A percentile compares a stretch with the other conserved stretches of the same genome.
Evolutionary conservation across 352 stramenopile genomes (phyloP).

Genomic region (Globisporangium alternatum): DNA sequence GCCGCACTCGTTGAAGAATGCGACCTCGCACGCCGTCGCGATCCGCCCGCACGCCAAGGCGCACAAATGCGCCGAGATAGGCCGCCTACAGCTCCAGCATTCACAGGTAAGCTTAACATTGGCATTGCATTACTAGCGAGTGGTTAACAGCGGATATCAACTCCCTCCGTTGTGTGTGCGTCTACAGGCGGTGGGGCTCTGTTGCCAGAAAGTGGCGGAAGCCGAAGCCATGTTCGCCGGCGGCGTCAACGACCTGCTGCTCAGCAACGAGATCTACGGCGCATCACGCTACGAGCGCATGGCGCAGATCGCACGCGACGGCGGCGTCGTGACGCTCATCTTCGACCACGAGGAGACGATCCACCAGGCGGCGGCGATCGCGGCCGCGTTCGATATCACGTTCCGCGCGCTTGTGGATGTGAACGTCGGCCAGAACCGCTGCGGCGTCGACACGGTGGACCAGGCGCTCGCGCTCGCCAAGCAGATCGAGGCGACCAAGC

Average conservation of each 20-base stretch:
- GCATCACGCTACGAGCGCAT: constrained; percentile 47
- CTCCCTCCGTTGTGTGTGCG: neutral
- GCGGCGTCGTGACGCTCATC: constrained; percentile 51
- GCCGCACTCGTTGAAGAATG: constrained; percentile 28
- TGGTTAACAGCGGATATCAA: neutral
- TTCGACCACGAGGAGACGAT: constrained; percentile 55
- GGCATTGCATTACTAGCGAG: neutral
- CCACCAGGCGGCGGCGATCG: constrained; percentile 33
- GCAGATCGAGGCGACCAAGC: constrained; percentile 21
- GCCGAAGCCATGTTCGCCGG: constrained; percentile 69
- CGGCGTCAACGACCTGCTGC: constrained; percentile 48
- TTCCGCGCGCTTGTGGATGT: constrained; percentile 69
- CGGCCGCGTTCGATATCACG: constrained; percentile 19
- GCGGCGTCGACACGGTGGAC: constrained; percentile 52
- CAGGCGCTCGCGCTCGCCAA: constrained; percentile 41
- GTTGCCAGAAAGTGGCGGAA: constrained; percentile 69
- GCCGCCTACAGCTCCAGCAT: constrained; percentile 39
- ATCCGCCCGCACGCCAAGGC: constrained; percentile 75
- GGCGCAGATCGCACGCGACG: constrained; percentile 30
- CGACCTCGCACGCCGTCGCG: constrained; percentile 23
- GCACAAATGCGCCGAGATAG: constrained; percentile 61
- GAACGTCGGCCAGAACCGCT: constrained; percentile 74
- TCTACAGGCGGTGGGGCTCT: constrained; percentile 39
- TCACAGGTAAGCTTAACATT: constrained; percentile 24
- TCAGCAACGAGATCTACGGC: constrained; percentile 70